These are phyloP conservation scores for Vitis hybrid DNA, from an alignment of 177 flowering plant genomes.

Conservation along the genomic window DNA sequence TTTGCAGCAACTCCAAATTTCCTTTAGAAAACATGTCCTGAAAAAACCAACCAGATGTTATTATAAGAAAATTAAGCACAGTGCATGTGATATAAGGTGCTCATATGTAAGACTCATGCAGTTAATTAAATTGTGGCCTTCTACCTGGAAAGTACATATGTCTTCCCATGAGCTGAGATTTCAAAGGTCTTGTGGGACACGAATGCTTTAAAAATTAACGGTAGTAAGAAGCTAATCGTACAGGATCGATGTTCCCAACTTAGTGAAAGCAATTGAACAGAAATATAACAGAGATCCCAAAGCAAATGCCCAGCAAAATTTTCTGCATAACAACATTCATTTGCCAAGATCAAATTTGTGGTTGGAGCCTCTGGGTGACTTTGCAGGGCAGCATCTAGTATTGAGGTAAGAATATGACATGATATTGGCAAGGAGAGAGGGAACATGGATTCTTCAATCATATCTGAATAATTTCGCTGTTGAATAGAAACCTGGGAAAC, in stretches of 20 bases:
- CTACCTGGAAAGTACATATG: constrained; percentile 54
- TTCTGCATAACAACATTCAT: constrained; percentile 30
- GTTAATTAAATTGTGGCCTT: constrained; percentile 6
- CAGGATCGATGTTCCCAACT: constrained; percentile 64
- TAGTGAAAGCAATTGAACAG: constrained; percentile 57
- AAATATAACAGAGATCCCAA: constrained; percentile 61
- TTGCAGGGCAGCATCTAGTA: constrained; percentile 50
- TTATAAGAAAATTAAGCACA: not conserved
- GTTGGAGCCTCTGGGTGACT: constrained; percentile 20
- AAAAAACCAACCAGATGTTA: constrained; percentile 8
- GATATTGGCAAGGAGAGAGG: constrained; percentile 37
- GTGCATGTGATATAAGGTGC: not conserved
- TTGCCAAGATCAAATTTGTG: constrained; percentile 15
- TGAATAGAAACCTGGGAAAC: constrained; percentile 14
- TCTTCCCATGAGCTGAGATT: constrained; percentile 36
- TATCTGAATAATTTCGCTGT: constrained; percentile 9
- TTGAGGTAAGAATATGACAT: constrained; percentile 61
- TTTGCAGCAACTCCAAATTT: constrained; percentile 76
- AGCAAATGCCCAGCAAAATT: constrained; percentile 50
- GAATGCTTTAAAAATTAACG: constrained; percentile 65
- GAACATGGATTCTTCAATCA: constrained; percentile 19
- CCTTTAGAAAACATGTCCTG: constrained; percentile 54
- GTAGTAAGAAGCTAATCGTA: constrained; percentile 60
- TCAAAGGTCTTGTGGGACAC: constrained; percentile 31
- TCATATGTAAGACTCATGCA: not conserved